phyloP scores from a whole-genome alignment of 768 basidiomycete species.

The Podaxis carcinomalis region DNA sequence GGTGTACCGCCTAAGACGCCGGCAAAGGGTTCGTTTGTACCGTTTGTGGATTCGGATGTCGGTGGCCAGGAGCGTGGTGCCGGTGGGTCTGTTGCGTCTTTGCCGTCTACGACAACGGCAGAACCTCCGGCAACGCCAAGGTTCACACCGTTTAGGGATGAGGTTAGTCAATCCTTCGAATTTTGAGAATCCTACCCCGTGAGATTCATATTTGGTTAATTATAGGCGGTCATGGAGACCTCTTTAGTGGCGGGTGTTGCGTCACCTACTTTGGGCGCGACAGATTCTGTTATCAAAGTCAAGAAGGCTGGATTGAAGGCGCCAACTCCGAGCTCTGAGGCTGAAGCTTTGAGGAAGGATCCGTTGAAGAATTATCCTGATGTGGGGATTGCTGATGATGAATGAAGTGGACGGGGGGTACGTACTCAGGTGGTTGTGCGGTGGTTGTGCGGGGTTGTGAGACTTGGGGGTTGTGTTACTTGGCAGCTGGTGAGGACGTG shows the following conservation, averaged over 20 bases:
- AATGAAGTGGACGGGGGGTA: background rate
- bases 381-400: constrained; percentile 10
- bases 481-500: background rate
- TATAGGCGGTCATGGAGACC: background rate
- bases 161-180: constrained; percentile 37
- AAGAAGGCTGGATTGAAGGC: constrained; percentile 46
- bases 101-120: background rate
- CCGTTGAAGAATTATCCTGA: constrained; percentile 70
- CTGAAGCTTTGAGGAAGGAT: constrained; percentile 74
- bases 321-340: constrained; percentile 50
- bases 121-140: constrained; percentile 43
- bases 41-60: constrained; percentile 15
- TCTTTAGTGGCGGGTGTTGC: background rate
- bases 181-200: background rate
- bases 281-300: constrained; percentile 66
- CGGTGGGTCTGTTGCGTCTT: constrained; percentile 5
- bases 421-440: background rate
- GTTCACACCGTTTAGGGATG: constrained; percentile 73
- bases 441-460: background rate
- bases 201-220: background rate
- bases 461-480: background rate
- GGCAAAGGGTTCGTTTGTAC: constrained; percentile 17
- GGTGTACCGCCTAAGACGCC: constrained; percentile 15
- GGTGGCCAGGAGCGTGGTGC: constrained; percentile 14
- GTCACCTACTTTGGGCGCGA: constrained; percentile 27